Evolutionary conservation across 2,329 filamentous ascomycete genomes (phyloP).

Genomic region (Aspergillus ustus): DNA sequence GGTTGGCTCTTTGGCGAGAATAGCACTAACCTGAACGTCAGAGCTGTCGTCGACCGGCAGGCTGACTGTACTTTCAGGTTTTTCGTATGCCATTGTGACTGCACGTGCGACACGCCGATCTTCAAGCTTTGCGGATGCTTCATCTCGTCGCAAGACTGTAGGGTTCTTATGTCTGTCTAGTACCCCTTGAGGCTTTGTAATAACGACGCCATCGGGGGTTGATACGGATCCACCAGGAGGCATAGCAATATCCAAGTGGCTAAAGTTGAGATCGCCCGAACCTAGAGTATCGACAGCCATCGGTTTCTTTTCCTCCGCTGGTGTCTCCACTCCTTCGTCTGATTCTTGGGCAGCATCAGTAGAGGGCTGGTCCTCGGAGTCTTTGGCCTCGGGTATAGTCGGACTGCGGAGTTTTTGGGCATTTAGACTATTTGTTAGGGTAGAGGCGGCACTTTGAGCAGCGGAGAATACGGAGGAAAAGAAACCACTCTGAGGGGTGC

Average conservation of each 20-base stretch:
- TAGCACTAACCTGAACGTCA: constrained; percentile 36
- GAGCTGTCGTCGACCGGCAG: constrained; percentile 43
- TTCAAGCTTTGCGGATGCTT: constrained; percentile 61
- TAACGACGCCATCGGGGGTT: constrained; percentile 44
- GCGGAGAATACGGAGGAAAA: constrained; percentile 93
- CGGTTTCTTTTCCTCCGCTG: constrained; percentile 61
- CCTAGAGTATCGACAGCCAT: constrained; percentile 87
- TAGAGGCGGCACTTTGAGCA: constrained; percentile 88
- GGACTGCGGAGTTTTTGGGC: constrained; percentile 51
- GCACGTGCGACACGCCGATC: constrained; percentile 64
- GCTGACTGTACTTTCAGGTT: constrained; percentile 46
- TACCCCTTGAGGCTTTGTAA: constrained; percentile 40
- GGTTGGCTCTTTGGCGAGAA: constrained; percentile 38
- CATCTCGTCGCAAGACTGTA: constrained; percentile 49
- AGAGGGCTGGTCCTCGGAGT: constrained; percentile 32
- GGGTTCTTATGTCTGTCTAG: constrained; percentile 42
- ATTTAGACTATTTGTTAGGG: constrained; percentile 68
- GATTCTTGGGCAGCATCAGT: constrained; percentile 34
- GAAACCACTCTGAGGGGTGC: constrained; percentile 67
- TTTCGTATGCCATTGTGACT: constrained; percentile 64
- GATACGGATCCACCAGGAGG: constrained; percentile 40
- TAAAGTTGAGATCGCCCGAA: constrained; percentile 84
- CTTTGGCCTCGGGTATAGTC: constrained; percentile 36
- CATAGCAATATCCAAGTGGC: constrained; percentile 75
- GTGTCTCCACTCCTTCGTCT: constrained; percentile 24